Evolutionary conservation across 306 rosid genomes (phyloP), one percentile per base, ranked within the genome.

Genomic region (Rosa rugosa): DNA sequence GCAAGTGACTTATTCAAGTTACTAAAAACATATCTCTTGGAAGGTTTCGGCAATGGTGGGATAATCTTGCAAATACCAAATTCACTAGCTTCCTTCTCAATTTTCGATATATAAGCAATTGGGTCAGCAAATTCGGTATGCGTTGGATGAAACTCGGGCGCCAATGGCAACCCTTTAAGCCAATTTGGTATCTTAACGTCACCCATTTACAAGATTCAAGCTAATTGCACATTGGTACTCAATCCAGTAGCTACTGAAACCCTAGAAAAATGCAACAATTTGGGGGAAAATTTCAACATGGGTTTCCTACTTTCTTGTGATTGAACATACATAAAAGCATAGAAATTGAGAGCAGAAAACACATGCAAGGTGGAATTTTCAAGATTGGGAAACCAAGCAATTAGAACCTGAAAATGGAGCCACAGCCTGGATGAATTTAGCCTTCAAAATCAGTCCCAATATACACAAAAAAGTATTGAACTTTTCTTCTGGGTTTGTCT

Each of bases 51-150:
- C 71, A 93, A 87, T 23, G 99, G 99, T 46, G 99, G 99, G 73
- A 95, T 89, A 71, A 95, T 89, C 91, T 91, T 95, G 66, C 99
- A 91, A 76, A 95, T 95, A 76, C 99, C 99, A 82, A 90, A 95
- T 36, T 88, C 88, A 77, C 93, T 51, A 80, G 97, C 97, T 91
- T 93, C 90, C 89, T 91, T 91, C 87, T 96, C 99, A 80, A 96
- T 96, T 88, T 93, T 96, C 27, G 99, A 93, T 82, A 96, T 93
- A 79, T 93, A 96, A 79, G 98, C 96, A 89, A 96, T 89, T 12
- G 99, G 99, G 98, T 93, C 99, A 4, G 92, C 86, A 38, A 96
- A 96, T 84, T 95, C 99, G 3, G 98, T 93, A 64, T 93, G 98
- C 0, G 99, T 96, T 44, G 99, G 99, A 59, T 90, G 92, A 88